Evolutionary conservation across 2,329 filamentous ascomycete genomes (phyloP).

Genomic region (Pseudogymnoascus sp.): DNA sequence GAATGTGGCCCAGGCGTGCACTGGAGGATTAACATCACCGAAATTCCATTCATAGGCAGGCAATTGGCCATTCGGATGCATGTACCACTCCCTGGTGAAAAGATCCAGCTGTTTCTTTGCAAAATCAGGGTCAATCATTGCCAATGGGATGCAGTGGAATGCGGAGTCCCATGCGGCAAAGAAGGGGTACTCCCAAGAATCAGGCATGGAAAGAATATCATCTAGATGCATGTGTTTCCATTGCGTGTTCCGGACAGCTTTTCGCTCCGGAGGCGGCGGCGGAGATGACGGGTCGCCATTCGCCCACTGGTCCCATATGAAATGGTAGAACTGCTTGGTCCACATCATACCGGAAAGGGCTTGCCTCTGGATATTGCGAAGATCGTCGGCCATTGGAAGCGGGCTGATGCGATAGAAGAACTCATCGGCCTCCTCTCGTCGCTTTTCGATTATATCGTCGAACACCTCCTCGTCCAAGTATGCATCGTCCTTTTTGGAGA

Average conservation of each 20-base stretch:
- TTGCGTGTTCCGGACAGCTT: conserved; percentile 73
- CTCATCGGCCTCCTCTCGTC: conserved; percentile 85
- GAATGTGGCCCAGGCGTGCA: conserved; percentile 95
- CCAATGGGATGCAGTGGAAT: conserved; percentile 90
- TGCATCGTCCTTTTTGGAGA: conserved; percentile 66
- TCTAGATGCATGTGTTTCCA: conserved; percentile 96
- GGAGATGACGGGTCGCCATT: conserved; percentile 87
- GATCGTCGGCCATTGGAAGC: conserved; percentile 84
- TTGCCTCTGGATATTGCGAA: conserved; percentile 91
- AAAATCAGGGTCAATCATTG: conserved; percentile 97
- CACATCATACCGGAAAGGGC: conserved; percentile 96
- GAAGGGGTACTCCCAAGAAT: conserved; percentile 98
- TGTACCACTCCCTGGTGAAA: conserved; percentile 97
- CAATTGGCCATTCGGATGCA: conserved; percentile 92
- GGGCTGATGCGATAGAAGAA: conserved; percentile 94
- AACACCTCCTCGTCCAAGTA: conserved; percentile 91
- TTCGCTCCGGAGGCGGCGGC: conserved; percentile 72
- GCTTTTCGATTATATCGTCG: conserved; percentile 81
- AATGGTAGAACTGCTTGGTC: conserved; percentile 96
- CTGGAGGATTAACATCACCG: conserved; percentile 90
- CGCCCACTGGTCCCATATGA: conserved; percentile 97
- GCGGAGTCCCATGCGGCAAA: conserved; percentile 97
- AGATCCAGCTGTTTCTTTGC: conserved; percentile 97
- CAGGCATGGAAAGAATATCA: conserved; percentile 93
- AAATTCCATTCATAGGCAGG: conserved; percentile 97